phyloP scores from a whole-genome alignment of 345 rosid genomes.

The Euphorbia tirucalli region DNA sequence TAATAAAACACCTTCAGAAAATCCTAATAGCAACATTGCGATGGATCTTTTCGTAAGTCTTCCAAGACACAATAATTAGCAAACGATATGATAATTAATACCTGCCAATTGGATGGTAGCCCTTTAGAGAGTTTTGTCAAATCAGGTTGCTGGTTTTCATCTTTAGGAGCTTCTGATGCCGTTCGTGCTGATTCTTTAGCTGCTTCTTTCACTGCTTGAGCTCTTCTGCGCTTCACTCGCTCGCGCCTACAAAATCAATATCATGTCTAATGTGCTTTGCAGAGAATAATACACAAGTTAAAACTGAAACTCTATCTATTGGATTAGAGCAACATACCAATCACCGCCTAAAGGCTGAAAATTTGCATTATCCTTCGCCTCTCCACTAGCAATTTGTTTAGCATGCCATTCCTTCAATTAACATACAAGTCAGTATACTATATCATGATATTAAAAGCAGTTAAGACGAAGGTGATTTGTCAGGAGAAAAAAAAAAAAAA shows the following conservation, averaged over 20 bases:
- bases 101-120: constrained; percentile 94
- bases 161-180: constrained; percentile 25
- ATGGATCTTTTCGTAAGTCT: too few relatives aligned
- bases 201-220: constrained; percentile 49
- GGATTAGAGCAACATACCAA: constrained; percentile 48
- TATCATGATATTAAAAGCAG: constrained; percentile 9
- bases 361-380: constrained; percentile 90
- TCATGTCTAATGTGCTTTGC: too few relatives aligned
- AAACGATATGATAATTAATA: too few relatives aligned
- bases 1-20: too few relatives aligned
- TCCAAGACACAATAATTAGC: too few relatives aligned
- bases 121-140: constrained; percentile 46
- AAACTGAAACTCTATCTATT: neutral
- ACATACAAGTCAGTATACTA: constrained; percentile 7
- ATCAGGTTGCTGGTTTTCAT: constrained; percentile 47
- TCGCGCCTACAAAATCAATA: constrained; percentile 59
- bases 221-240: constrained; percentile 76
- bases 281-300: neutral
- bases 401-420: constrained; percentile 73
- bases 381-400: constrained; percentile 87
- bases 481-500: too few relatives aligned
- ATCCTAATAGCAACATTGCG: too few relatives aligned
- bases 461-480: neutral
- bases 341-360: constrained; percentile 96
- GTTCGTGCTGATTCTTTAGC: constrained; percentile 42